Evolutionary conservation across 352 stramenopile genomes (phyloP).

Genomic region (Pythium volutum): DNA sequence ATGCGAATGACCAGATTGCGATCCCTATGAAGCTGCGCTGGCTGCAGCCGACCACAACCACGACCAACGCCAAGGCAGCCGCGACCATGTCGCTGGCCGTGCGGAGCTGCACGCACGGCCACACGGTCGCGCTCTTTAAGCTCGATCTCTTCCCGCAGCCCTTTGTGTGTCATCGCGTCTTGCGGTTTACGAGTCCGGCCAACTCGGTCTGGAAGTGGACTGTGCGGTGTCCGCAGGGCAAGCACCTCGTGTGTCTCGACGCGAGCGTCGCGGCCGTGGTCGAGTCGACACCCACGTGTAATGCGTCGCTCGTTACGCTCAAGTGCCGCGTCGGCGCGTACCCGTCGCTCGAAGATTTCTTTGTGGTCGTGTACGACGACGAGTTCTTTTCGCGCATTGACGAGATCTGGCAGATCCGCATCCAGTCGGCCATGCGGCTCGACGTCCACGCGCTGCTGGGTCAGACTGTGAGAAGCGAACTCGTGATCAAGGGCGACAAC

Average conservation of each 20-base stretch:
- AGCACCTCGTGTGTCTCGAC: constrained; percentile 72
- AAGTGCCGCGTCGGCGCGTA: constrained; percentile 88
- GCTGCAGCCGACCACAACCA: constrained; percentile 35
- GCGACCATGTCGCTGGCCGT: constrained; percentile 31
- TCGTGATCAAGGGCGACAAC: constrained; percentile 87
- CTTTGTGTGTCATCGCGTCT: constrained; percentile 83
- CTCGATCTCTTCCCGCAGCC: constrained; percentile 70
- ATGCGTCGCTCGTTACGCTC: constrained; percentile 40
- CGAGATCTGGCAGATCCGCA: constrained; percentile 82
- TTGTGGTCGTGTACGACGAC: constrained; percentile 89
- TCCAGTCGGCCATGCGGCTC: constrained; percentile 74
- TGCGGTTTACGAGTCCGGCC: constrained; percentile 60
- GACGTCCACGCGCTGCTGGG: constrained; percentile 87
- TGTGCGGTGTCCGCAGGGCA: constrained; percentile 40
- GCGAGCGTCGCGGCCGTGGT: constrained; percentile 47
- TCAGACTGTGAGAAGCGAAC: constrained; percentile 79
- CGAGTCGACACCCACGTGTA: constrained; percentile 18
- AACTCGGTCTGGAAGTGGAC: constrained; percentile 61
- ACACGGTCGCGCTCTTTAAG: constrained; percentile 88
- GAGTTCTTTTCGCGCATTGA: constrained; percentile 73
- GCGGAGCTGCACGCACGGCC: constrained; percentile 85
- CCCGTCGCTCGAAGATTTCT: constrained; percentile 87
- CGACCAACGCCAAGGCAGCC: constrained; percentile 3
- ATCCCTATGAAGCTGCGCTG: constrained; percentile 89
- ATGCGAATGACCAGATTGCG: constrained; percentile 74